Percentiles rank a stretch among this genome's conserved stretches.
phyloP scores from a whole-genome alignment of 352 stramenopile species.

The Globisporangium alternatum region DNA sequence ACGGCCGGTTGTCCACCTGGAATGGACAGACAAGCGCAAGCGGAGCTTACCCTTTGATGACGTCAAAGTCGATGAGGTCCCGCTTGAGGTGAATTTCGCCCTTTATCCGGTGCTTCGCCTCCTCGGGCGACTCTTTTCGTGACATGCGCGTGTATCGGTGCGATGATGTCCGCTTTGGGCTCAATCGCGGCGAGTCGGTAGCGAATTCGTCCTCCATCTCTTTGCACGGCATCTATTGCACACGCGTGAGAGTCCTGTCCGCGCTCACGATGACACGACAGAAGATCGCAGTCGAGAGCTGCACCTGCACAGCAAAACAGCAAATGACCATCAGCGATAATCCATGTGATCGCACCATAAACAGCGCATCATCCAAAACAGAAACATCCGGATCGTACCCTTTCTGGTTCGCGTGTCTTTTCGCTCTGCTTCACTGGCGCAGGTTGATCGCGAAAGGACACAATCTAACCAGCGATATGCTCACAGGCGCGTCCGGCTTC shows the following conservation, averaged over 20 bases:
- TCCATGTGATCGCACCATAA: not conserved
- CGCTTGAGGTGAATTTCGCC: slow-evolving; percentile 60
- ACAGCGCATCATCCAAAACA: slow-evolving; percentile 3
- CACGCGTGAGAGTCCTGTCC: not conserved
- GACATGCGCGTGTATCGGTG: slow-evolving; percentile 30
- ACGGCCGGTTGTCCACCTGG: not conserved
- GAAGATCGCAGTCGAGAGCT: not conserved
- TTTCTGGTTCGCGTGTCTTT: slow-evolving; percentile 8
- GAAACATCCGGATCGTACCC: not conserved
- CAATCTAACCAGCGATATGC: not conserved
- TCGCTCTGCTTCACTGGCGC: not conserved
- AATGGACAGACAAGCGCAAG: not conserved
- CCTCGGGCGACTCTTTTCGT: slow-evolving; percentile 49
- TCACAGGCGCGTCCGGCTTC: not conserved
- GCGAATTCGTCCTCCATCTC: slow-evolving; percentile 45
- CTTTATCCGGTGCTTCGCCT: slow-evolving; percentile 41
- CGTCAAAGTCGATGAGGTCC: slow-evolving; percentile 85
- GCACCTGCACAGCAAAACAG: not conserved
- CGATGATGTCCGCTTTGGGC: slow-evolving; percentile 25
- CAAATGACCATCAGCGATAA: not conserved
- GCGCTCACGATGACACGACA: not conserved
- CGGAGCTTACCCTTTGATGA: slow-evolving; percentile 74
- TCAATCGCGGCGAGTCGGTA: slow-evolving; percentile 21
- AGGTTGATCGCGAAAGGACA: slow-evolving; percentile 1
- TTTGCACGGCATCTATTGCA: slow-evolving; percentile 7